Evolutionary conservation across 2,329 filamentous ascomycete genomes (phyloP), one percentile per base, ranked within the genome.

Genomic region (Metarhizium guizhouense): DNA sequence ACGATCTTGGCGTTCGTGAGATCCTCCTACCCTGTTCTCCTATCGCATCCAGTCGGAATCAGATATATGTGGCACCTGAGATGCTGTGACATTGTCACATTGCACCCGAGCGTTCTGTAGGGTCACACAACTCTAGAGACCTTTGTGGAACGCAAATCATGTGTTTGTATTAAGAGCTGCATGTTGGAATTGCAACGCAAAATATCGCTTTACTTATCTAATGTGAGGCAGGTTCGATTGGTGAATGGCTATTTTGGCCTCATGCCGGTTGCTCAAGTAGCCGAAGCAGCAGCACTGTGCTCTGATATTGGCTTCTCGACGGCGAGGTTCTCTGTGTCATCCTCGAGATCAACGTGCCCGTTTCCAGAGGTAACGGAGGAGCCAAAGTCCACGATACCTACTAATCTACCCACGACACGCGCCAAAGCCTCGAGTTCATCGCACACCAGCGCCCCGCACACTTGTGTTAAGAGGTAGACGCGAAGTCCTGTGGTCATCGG

Each of bases 371-470:
- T 75, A 18, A 84, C 70, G 58, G 83, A 78, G 63, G 86, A 88
- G 40, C 81, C 83, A 63, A 91, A 92, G 67, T 91, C 87, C 25
- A 90, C 76, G 59, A 89, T 86, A 1, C 88, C 87, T 0, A 91
- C 87, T 34, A 91, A 70, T 43, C 78, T 78, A 64, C 79, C 85
- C 1, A 91, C 81, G 32, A 76, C 76, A 67, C 72, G 73, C 58
- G 89, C 73, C 56, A 91, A 67, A 58, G 77, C 78, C 58, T 82
- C 79, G 43, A 91, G 68, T 68, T 91, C 87, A 61, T 86, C 85
- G 57, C 81, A 81, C 40, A 91, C 80, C 57, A 88, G 83, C 54
- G 81, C 76, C 54, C 82, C 86, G 59, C 84, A 86, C 43, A 91
- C 83, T 64, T 90, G 86, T 61, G 90, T 73, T 8, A 90, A 85